Conservation (phyloP, 2,329 filamentous ascomycete species). For the Apiospora koreana region DNA sequence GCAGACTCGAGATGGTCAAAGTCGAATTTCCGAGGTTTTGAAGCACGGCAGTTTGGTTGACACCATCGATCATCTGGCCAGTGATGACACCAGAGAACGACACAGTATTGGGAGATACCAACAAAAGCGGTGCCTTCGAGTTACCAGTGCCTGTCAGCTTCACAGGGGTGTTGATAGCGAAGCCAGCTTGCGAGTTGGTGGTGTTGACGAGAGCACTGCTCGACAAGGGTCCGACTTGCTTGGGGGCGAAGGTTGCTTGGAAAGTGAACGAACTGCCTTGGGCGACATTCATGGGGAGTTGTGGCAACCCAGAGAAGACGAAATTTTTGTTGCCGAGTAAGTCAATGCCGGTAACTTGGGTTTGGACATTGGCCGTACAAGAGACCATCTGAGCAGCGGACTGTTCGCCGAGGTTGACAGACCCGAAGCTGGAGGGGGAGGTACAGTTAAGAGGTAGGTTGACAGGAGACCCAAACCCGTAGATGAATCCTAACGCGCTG, state of each 20-base stretch:
- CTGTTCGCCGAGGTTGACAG: slow-evolving; percentile 39
- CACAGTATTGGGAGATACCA: slow-evolving; percentile 48
- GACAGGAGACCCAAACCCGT: slow-evolving; percentile 57
- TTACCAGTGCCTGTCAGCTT: slow-evolving; percentile 50
- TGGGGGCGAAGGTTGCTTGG: slow-evolving; percentile 46
- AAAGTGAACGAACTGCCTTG: slow-evolving; percentile 44
- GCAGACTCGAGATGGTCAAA: slow-evolving; percentile 45
- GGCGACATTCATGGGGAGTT: slow-evolving; percentile 33
- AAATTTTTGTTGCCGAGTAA: slow-evolving; percentile 41
- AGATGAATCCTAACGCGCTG: slow-evolving; percentile 50
- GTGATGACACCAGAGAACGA: slow-evolving; percentile 52
- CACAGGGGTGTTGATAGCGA: slow-evolving; percentile 46
- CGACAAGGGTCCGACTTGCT: slow-evolving; percentile 47
- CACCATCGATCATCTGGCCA: slow-evolving; percentile 38
- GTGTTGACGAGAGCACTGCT: slow-evolving; percentile 50
- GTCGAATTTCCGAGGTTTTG: slow-evolving; percentile 49
- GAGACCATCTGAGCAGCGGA: slow-evolving; percentile 39
- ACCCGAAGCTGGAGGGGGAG: slow-evolving; percentile 48
- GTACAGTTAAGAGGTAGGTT: slow-evolving; percentile 57
- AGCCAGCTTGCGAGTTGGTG: slow-evolving; percentile 46
- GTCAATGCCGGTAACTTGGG: slow-evolving; percentile 41
- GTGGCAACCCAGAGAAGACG: slow-evolving; percentile 30
- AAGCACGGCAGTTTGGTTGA: slow-evolving; percentile 46
- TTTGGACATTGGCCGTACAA: slow-evolving; percentile 48
- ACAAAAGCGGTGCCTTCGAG: slow-evolving; percentile 46